phyloP scores from a whole-genome alignment of 805 yeast genomes.

The Ogataea nitratoaversa region DNA sequence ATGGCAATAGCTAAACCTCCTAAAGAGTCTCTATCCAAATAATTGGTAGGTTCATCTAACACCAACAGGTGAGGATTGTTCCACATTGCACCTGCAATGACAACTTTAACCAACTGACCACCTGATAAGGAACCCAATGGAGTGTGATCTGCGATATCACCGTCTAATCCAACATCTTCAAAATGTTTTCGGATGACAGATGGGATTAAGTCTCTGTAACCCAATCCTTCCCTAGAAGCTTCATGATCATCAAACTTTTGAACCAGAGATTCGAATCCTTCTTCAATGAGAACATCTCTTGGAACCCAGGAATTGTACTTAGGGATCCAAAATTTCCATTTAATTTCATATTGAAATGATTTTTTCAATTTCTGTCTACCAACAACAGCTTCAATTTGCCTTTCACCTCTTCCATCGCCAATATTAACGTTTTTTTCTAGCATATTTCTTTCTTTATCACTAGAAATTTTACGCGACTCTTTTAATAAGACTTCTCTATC shows the following conservation, averaged over 20 bases:
- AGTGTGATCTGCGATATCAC: conserved; percentile 97
- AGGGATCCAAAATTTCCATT: conserved; percentile 91
- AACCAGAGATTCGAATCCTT: conserved; percentile 85
- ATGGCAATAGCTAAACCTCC: conserved; percentile 98
- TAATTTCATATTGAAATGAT: conserved; percentile 93
- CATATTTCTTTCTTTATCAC: conserved; percentile 63
- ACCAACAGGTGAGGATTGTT: conserved; percentile 96
- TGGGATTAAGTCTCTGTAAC: conserved; percentile 92
- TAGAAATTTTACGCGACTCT: conserved; percentile 85
- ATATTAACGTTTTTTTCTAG: conserved; percentile 76
- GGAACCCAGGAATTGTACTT: conserved; percentile 93
- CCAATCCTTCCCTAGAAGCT: conserved; percentile 98
- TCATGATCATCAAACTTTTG: conserved; percentile 97
- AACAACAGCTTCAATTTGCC: conserved; percentile 88
- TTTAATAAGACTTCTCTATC: conserved; percentile 94
- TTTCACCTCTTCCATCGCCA: conserved; percentile 78
- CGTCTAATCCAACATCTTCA: conserved; percentile 95
- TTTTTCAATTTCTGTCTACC: conserved; percentile 97
- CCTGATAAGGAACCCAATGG: conserved; percentile 96
- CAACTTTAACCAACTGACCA: conserved; percentile 97
- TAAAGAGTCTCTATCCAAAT: conserved; percentile 94
- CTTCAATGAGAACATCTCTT: conserved; percentile 71
- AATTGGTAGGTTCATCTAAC: conserved; percentile 96
- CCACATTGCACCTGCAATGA: conserved; percentile 99
- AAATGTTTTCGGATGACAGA: conserved; percentile 93